phyloP scores from a whole-genome alignment of 1,284 basidiomycete genomes.

The Flammula alnicola region DNA sequence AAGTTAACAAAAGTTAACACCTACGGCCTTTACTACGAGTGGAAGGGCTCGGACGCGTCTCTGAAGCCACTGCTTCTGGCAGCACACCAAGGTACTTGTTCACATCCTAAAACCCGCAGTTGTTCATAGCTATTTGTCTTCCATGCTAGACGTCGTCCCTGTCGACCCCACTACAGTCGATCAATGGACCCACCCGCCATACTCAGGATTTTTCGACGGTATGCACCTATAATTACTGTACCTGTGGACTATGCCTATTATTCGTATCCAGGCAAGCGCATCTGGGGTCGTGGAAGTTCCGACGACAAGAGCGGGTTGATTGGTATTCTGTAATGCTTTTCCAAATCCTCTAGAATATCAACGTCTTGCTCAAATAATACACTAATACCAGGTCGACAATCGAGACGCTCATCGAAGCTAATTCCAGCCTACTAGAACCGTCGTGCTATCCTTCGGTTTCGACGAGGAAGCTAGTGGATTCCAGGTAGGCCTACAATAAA shows the following conservation, averaged over 20 bases:
- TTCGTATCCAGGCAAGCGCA: conserved; percentile 36
- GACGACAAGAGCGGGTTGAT: conserved; percentile 68
- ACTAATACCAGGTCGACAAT: conserved; percentile 45
- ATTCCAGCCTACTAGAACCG: conserved; percentile 59
- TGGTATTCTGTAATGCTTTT: conserved; percentile 48
- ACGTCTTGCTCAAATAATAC: neutral
- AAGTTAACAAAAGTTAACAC: conserved; percentile 64
- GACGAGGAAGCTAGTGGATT: conserved; percentile 73
- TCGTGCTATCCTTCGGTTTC: conserved; percentile 74
- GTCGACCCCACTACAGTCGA: conserved; percentile 58
- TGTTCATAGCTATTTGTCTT: neutral
- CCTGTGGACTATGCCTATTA: neutral
- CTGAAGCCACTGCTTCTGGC: conserved; percentile 73
- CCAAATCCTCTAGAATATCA: neutral
- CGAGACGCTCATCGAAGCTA: conserved; percentile 58
- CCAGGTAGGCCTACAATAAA: conserved; percentile 37
- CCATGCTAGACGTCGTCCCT: conserved; percentile 67
- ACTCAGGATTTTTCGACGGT: conserved; percentile 70
- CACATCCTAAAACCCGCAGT: conserved; percentile 3
- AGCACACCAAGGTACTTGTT: conserved; percentile 76
- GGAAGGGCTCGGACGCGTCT: conserved; percentile 62
- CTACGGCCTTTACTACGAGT: conserved; percentile 72
- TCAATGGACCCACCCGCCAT: conserved; percentile 67
- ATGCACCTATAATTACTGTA: conserved; percentile 5
- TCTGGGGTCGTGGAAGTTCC: conserved; percentile 65